These are phyloP conservation scores for Blakeslea trispora DNA, from an alignment of 371 early-diverging fungal species.

Conservation along the genomic window DNA sequence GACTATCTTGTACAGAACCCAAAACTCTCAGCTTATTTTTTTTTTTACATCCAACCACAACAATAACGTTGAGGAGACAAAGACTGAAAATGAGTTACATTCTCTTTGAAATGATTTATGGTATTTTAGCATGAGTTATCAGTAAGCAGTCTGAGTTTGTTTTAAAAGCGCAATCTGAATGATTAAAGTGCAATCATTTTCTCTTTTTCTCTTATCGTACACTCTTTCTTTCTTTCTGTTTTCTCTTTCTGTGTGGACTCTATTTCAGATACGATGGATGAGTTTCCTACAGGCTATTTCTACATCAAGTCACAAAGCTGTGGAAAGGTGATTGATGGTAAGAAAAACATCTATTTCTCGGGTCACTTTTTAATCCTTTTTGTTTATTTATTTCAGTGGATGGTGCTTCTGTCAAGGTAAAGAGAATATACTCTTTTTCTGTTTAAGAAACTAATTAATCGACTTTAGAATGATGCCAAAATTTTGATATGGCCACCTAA, in stretches of 20 bases:
- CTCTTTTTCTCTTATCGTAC: no score
- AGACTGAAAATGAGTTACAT: no score
- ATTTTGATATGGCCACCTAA: slow-evolving; percentile 51
- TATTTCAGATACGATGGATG: slow-evolving; percentile 23
- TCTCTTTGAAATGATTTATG: no score
- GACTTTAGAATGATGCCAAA: slow-evolving; percentile 41
- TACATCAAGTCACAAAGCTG: slow-evolving; percentile 46
- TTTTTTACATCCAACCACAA: no score
- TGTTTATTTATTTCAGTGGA: slow-evolving; percentile 26
- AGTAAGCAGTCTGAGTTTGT: no score
- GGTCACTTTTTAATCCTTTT: not conserved
- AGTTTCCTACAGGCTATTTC: slow-evolving; percentile 52
- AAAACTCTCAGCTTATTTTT: no score
- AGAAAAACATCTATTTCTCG: not conserved
- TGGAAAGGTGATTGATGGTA: slow-evolving; percentile 52
- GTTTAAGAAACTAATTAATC: no score
- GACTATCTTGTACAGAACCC: no score
- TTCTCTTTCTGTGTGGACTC: not conserved
- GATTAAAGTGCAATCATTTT: no score
- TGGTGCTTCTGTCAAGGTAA: slow-evolving; percentile 37
- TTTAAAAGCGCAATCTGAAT: no score
- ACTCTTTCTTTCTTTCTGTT: not conserved
- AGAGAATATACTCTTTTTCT: not conserved
- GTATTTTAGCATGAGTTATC: no score
- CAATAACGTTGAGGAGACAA: no score